phyloP scores from a whole-genome alignment of 148 eudicot species.

The Chenopodium formosanum region DNA sequence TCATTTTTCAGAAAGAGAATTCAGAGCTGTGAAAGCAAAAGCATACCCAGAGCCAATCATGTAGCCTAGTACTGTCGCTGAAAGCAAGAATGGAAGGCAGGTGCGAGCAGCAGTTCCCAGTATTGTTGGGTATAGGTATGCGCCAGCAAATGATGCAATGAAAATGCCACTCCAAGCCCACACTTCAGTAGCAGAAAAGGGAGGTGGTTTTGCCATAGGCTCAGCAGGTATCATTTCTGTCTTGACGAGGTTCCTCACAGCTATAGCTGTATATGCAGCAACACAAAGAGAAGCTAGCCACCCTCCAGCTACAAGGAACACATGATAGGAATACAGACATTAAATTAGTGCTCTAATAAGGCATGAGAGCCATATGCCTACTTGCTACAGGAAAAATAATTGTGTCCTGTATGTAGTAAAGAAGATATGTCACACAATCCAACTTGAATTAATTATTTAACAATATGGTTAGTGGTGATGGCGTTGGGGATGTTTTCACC shows the following conservation, averaged over 20 bases:
- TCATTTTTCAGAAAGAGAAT: not conserved
- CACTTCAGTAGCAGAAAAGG: slow-evolving; percentile 68
- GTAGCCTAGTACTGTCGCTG: slow-evolving; percentile 89
- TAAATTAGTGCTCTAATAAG: not conserved
- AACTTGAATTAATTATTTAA: not conserved
- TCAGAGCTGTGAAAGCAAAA: not conserved
- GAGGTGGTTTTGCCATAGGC: slow-evolving; percentile 91
- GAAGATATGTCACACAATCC: not conserved
- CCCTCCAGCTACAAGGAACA: slow-evolving; percentile 70
- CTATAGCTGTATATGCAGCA: slow-evolving; percentile 86
- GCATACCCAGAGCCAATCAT: slow-evolving; percentile 87
- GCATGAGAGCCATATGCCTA: not conserved
- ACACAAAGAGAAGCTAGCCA: slow-evolving; percentile 94
- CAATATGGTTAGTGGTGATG: not conserved
- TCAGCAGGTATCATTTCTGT: slow-evolving; percentile 92
- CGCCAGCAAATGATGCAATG: slow-evolving; percentile 54
- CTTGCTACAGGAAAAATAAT: not conserved
- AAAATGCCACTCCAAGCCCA: slow-evolving; percentile 77
- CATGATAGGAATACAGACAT: not conserved
- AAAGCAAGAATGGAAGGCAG: slow-evolving; percentile 87
- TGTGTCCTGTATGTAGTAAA: not conserved
- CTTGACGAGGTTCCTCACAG: slow-evolving; percentile 81
- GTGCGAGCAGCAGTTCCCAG: slow-evolving; percentile 86
- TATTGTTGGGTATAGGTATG: slow-evolving; percentile 57
- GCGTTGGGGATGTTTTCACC: not conserved